Conservation (phyloP, 768 basidiomycete species). For the Kwoniella dendrophila region DNA sequence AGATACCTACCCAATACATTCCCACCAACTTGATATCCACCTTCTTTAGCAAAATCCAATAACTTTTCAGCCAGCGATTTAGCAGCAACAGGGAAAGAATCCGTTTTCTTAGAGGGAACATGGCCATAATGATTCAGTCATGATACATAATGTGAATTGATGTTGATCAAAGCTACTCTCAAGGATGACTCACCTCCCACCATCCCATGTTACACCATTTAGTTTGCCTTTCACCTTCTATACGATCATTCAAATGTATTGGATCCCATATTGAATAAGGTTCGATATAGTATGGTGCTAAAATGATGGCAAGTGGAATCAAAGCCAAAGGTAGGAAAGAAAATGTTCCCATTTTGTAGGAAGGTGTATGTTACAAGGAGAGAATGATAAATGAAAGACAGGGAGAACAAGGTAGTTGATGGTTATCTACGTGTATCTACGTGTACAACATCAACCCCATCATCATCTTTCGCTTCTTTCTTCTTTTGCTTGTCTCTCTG, state of each 20-base stretch:
- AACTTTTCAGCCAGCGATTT: constrained; percentile 39
- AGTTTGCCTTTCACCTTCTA: constrained; percentile 9
- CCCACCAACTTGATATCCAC: constrained; percentile 20
- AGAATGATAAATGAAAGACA: neutral
- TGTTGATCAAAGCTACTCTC: no score
- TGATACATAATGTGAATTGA: neutral
- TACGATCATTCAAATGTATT: constrained; percentile 26
- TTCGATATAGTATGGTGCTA: constrained; percentile 27
- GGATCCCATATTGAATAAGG: constrained; percentile 34
- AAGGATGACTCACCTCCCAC: constrained; percentile 45
- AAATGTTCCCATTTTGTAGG: neutral
- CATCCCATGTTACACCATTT: constrained; percentile 48
- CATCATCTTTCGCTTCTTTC: no score
- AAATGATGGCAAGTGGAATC: no score
- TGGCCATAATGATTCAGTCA: neutral
- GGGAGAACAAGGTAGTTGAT: neutral
- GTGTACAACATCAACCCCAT: no score
- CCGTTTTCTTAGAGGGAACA: constrained; percentile 23
- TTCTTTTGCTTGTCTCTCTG: no score
- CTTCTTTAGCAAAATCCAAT: constrained; percentile 33
- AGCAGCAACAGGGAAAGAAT: constrained; percentile 33
- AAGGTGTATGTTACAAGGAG: neutral
- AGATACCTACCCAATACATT: constrained; percentile 35
- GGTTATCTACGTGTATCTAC: neutral
- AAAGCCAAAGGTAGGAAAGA: constrained; percentile 21